These are phyloP conservation scores for Gossypium australe DNA, from an alignment of 345 rosid genomes.

Conservation along the genomic window DNA sequence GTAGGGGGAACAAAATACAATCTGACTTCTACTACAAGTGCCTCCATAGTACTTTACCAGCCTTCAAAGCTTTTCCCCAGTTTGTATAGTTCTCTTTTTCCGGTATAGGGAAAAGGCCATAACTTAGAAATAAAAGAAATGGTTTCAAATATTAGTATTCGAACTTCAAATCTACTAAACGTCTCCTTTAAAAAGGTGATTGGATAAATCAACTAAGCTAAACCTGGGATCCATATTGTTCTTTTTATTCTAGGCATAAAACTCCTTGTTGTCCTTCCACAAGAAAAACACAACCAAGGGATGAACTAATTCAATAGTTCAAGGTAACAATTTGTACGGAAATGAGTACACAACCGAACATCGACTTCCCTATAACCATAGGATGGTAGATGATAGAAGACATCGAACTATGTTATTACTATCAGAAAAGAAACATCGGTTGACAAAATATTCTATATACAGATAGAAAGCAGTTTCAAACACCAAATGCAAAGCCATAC, in stretches of 20 bases:
- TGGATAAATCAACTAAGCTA: background rate
- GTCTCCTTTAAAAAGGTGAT: no score
- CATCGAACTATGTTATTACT: background rate
- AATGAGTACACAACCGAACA: background rate
- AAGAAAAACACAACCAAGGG: background rate
- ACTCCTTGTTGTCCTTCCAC: background rate
- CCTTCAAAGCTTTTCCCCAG: background rate
- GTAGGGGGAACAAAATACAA: no score
- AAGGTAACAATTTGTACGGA: background rate
- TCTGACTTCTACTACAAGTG: no score
- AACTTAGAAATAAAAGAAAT: background rate
- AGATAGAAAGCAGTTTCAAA: background rate
- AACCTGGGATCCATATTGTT: background rate
- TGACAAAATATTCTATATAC: background rate
- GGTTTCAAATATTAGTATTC: background rate
- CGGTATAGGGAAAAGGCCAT: background rate
- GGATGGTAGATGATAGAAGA: background rate
- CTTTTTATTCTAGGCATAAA: background rate
- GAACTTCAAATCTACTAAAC: background rate
- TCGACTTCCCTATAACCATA: background rate
- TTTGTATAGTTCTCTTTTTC: background rate
- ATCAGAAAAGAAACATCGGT: background rate
- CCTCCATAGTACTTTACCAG: no score
- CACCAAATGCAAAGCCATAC: background rate
- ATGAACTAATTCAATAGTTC: background rate